These are phyloP conservation scores for Phellopilus nigrolimitatus DNA, from an alignment of 1,284 basidiomycete species.

Conservation along the genomic window DNA sequence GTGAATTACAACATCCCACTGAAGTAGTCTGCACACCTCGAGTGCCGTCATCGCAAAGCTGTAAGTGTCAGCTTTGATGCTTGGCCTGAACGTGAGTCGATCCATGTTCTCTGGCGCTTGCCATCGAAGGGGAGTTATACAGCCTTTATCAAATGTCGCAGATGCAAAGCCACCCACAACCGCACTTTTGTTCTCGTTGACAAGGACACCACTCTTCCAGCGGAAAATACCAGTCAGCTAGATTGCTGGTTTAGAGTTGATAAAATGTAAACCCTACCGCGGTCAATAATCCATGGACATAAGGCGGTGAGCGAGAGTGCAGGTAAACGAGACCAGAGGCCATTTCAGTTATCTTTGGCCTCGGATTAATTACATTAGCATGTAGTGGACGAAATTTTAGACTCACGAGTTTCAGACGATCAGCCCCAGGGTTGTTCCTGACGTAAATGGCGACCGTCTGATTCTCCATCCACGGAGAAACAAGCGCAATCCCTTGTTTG, in stretches of 20 bases:
- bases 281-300: slow-evolving; percentile 14
- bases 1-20: too few relatives aligned
- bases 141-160: slow-evolving; percentile 10
- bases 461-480: slow-evolving; percentile 18
- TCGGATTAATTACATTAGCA: neutral
- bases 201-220: neutral
- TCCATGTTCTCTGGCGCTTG: slow-evolving; percentile 11
- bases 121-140: slow-evolving; percentile 6
- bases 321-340: slow-evolving; percentile 15
- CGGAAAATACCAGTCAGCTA: neutral
- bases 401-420: slow-evolving; percentile 18
- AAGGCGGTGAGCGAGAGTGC: slow-evolving; percentile 14
- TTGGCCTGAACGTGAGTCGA: neutral
- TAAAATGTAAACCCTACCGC: neutral
- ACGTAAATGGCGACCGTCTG: slow-evolving; percentile 4
- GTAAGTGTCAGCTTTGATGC: slow-evolving; percentile 9
- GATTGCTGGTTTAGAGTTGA: neutral
- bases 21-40: neutral
- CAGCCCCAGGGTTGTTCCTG: slow-evolving; percentile 13
- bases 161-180: slow-evolving; percentile 18
- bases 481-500: slow-evolving; percentile 6
- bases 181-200: slow-evolving; percentile 13
- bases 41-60: slow-evolving; percentile 17
- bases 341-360: slow-evolving; percentile 14
- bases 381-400: neutral